Conservation (phyloP, 306 rosid genomes). For the Macrotyloma uniflorum region DNA sequence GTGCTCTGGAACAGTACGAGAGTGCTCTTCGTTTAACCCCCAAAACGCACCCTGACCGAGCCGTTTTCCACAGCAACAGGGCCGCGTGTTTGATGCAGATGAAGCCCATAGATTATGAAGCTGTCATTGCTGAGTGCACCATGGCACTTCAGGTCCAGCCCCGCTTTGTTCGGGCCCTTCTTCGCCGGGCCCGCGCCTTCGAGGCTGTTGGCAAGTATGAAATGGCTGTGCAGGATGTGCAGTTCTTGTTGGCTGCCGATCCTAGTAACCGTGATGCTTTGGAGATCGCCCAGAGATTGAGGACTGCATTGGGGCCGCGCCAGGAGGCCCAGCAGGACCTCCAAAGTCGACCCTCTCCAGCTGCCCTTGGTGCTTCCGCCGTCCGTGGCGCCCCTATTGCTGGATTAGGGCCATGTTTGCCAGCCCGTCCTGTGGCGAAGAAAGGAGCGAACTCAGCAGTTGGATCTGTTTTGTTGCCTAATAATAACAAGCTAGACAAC, state of each 20-base stretch:
- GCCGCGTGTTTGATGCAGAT: constrained; percentile 97
- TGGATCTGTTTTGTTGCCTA: constrained; percentile 44
- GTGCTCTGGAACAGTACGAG: constrained; percentile 92
- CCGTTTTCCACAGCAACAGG: constrained; percentile 87
- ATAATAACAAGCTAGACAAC: constrained; percentile 62
- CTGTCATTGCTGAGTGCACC: constrained; percentile 87
- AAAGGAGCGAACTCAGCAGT: constrained; percentile 50
- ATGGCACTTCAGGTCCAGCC: constrained; percentile 97
- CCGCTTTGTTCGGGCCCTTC: constrained; percentile 72
- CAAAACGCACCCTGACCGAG: constrained; percentile 76
- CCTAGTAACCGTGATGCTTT: constrained; percentile 78
- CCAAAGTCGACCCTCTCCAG: constrained; percentile 99
- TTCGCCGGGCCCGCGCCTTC: constrained; percentile 79
- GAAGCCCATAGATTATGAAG: constrained; percentile 88
- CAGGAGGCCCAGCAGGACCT: constrained; percentile 93
- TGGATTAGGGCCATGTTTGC: constrained; percentile 87
- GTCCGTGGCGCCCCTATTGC: constrained; percentile 94
- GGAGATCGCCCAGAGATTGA: constrained; percentile 81
- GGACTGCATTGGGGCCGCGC: constrained; percentile 76
- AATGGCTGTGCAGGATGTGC: constrained; percentile 89
- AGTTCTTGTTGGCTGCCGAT: constrained; percentile 70
- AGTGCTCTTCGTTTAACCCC: constrained; percentile 84
- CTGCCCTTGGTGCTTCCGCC: constrained; percentile 97
- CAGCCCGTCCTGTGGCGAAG: constrained; percentile 70
- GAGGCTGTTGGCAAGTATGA: constrained; percentile 87